phyloP scores from a whole-genome alignment of 2,329 filamentous ascomycete species.

The Colletotrichum navitas region DNA sequence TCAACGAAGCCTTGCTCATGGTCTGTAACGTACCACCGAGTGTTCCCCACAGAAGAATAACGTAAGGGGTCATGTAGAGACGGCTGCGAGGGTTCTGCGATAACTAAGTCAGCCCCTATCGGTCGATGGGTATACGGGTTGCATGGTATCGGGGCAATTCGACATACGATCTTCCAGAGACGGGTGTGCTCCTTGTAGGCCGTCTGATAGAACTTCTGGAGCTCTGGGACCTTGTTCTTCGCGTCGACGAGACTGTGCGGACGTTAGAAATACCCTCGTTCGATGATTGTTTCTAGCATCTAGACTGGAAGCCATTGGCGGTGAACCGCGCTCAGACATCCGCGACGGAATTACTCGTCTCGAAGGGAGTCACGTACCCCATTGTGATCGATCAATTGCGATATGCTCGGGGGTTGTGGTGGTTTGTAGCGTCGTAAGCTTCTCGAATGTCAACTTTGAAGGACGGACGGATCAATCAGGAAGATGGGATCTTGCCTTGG shows the following conservation, averaged over 20 bases:
- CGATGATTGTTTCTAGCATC: slow-evolving; percentile 14
- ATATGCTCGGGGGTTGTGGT: slow-evolving; percentile 45
- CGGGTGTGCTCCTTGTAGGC: slow-evolving; percentile 77
- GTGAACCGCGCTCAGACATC: background rate
- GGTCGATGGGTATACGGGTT: slow-evolving; percentile 7
- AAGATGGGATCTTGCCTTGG: slow-evolving; percentile 38
- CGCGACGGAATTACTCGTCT: background rate
- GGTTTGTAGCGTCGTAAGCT: slow-evolving; percentile 41
- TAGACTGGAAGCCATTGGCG: slow-evolving; percentile 44
- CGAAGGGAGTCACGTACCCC: slow-evolving; percentile 52
- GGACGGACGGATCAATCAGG: slow-evolving; percentile 44
- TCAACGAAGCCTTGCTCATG: background rate
- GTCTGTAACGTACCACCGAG: slow-evolving; percentile 67
- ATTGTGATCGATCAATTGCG: slow-evolving; percentile 53
- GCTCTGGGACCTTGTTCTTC: slow-evolving; percentile 80
- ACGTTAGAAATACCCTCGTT: slow-evolving; percentile 48
- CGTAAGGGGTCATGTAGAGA: slow-evolving; percentile 76
- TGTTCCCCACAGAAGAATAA: slow-evolving; percentile 72
- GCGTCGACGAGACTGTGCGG: slow-evolving; percentile 71
- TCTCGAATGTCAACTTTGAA: slow-evolving; percentile 47
- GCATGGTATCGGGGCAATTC: background rate
- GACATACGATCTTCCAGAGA: slow-evolving; percentile 82
- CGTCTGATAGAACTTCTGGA: slow-evolving; percentile 81
- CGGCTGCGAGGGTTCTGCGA: slow-evolving; percentile 73
- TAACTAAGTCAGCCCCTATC: slow-evolving; percentile 28